Evolutionary conservation across 177 flowering plant species (phyloP), one percentile per base, ranked within the genome.

Genomic region (Vitis hybrid): DNA sequence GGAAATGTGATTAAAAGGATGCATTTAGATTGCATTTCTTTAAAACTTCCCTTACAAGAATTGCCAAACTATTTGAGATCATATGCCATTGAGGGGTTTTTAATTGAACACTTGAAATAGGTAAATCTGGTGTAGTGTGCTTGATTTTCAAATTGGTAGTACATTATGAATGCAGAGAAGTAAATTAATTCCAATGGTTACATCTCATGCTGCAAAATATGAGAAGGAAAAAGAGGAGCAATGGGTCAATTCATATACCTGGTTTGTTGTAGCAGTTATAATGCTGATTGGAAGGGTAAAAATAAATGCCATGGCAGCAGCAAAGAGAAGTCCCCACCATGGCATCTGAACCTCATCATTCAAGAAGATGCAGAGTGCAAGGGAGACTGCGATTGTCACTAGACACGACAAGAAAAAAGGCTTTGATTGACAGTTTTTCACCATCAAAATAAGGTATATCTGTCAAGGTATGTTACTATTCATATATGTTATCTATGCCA

Each of bases 211-310:
- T 48, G 71, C 21, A 59, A 19, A 61, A 18, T 59, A 33, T 10
- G 19, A 33, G 16, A 22, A 2, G 14, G 15, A 63, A 56, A 22
- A 10, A 63, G 51, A 21, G 50, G 66, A 39, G 10, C 39, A 9
- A 7, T 18, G 10, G 9, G 18, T 12, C 16, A 55, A 21, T 18
- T 3, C 0, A 33, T 18, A 60, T 57, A 89, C 98, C 96, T 87
- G 91, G 72, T 93, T 93, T 56, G 97, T 94, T 55, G 98, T 94
- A 22, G 98, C 98, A 59, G 95, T 88, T 18, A 94, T 92, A 70
- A 94, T 87, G 83, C 97, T 89, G 66, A 92, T 85, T 2, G 98
- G 97, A 60, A 92, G 95, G 56, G 97, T 92, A 76, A 94, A 94
- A 1, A 77, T 11, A 21, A 88, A 84, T 56, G 97, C 97, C 68